phyloP scores from a whole-genome alignment of 306 rosid genomes.

The Heteromeles arbutifolia region DNA sequence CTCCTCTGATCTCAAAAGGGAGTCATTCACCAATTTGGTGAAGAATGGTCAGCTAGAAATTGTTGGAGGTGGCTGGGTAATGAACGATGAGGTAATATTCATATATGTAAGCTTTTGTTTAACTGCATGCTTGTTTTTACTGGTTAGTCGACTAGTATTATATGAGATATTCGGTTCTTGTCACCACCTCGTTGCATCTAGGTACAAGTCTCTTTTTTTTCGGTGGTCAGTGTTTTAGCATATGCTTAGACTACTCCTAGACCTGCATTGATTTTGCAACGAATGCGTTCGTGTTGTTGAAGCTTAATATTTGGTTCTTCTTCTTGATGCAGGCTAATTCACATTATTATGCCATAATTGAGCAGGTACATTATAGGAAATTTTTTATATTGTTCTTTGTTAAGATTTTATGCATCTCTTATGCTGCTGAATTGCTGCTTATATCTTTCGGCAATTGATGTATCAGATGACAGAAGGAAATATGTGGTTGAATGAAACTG shows the following conservation, averaged over 20 bases:
- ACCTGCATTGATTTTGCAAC: neutral
- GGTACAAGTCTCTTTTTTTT: neutral
- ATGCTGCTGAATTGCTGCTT: constrained; percentile 2
- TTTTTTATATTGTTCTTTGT: neutral
- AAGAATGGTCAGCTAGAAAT: constrained; percentile 90
- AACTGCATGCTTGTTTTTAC: neutral
- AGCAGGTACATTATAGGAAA: constrained; percentile 58
- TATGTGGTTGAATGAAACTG: constrained; percentile 85
- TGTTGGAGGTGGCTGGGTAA: constrained; percentile 99
- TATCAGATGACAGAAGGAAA: constrained; percentile 90
- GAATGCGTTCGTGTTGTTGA: neutral
- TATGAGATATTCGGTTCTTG: neutral
- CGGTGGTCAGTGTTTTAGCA: neutral
- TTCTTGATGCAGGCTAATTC: constrained; percentile 87
- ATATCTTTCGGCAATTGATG: constrained; percentile 26
- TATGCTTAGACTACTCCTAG: neutral
- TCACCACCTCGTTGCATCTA: neutral
- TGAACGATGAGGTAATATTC: constrained; percentile 91
- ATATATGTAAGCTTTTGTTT: neutral
- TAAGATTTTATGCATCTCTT: neutral
- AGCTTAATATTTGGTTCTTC: constrained; percentile 12
- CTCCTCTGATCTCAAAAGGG: constrained; percentile 55
- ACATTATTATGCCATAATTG: constrained; percentile 84
- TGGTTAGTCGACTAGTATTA: neutral
- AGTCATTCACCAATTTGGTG: constrained; percentile 56